Conservation (phyloP, 1,139 yeast species). For the Saccharomyces hybrid region DNA sequence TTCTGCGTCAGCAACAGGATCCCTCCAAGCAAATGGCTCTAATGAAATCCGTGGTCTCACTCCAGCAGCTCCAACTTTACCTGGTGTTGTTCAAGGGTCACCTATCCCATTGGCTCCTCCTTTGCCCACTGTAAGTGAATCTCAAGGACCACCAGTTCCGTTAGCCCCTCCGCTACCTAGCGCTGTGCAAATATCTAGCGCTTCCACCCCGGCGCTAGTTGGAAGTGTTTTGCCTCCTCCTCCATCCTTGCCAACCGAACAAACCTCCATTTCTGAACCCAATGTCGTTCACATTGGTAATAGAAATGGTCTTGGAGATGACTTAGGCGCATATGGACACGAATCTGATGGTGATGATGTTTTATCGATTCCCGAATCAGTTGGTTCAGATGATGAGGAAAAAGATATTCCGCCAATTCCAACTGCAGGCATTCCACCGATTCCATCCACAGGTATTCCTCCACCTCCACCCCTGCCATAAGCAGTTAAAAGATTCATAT, state of each 20-base stretch:
- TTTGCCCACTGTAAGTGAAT: conserved; percentile 5
- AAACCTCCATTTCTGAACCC: not conserved
- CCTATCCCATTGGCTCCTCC: conserved; percentile 35
- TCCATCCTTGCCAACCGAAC: conserved; percentile 21
- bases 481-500: no score
- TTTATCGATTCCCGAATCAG: conserved; percentile 34
- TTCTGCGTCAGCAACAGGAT: not conserved
- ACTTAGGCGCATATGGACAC: conserved; percentile 4
- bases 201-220: not conserved
- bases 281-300: not conserved
- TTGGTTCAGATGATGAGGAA: conserved; percentile 29
- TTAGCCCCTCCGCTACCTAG: conserved; percentile 19
- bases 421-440: conserved; percentile 8
- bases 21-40: not conserved
- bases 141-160: conserved; percentile 14
- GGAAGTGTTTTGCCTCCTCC: conserved; percentile 21
- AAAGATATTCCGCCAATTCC: conserved; percentile 9
- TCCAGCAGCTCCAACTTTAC: conserved; percentile 32
- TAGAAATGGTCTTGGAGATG: not conserved
- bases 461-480: conserved; percentile 31
- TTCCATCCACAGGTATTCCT: conserved; percentile 23
- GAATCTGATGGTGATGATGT: conserved; percentile 26
- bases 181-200: not conserved
- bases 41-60: conserved; percentile 12
- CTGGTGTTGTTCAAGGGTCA: conserved; percentile 10